phyloP scores from a whole-genome alignment of 225 moss, liverwort and hornwort genomes.

The Thuidium tamariscinum region DNA sequence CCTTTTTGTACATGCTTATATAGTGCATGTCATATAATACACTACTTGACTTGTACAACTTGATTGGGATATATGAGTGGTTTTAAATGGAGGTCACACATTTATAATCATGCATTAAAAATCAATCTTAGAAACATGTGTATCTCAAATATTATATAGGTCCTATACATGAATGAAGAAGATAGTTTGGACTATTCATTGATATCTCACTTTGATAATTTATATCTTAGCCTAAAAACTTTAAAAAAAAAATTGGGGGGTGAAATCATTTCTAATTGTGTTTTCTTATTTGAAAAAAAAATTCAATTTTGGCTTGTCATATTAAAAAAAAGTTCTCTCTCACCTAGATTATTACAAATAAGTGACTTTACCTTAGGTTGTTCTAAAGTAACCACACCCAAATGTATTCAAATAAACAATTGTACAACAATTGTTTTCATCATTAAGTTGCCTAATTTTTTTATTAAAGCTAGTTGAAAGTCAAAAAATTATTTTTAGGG shows the following conservation, averaged over 20 bases:
- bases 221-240: no score
- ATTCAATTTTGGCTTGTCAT: neutral
- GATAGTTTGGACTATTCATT: no score
- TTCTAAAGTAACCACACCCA: neutral
- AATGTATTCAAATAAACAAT: neutral
- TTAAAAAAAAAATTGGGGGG: neutral
- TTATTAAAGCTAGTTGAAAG: accelerated
- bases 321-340: accelerated
- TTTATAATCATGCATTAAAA: no score
- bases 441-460: neutral
- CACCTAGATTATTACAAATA: accelerated
- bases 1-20: neutral
- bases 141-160: no score
- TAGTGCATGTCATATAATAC: neutral
- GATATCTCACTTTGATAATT: no score
- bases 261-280: neutral
- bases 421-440: neutral
- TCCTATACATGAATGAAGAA: no score
- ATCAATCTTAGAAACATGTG: no score
- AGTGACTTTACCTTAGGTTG: accelerated
- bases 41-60: no score
- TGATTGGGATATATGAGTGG: no score
- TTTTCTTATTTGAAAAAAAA: neutral
- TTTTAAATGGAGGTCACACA: no score
- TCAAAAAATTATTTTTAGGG: neutral